Evolutionary conservation across 2,329 filamentous ascomycete genomes (phyloP), one percentile per base, ranked within the genome.

Genomic region (Cordyceps fumosorosea): DNA sequence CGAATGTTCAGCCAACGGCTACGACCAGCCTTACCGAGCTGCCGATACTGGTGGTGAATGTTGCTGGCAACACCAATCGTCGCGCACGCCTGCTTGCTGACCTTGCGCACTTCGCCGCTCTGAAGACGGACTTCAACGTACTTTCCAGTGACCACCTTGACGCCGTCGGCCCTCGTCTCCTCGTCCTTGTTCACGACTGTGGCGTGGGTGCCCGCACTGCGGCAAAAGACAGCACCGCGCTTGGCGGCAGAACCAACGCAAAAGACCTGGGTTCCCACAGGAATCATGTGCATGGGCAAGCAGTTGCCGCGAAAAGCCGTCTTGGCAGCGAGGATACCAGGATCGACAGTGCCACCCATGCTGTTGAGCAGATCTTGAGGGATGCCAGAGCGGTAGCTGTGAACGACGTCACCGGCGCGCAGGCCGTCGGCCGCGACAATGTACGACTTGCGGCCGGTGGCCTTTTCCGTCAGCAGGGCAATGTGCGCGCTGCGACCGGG

Each of bases 41-140:
- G 91, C 67, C 86, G 83, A 76, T 96, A 96, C 67, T 96, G 91
- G 75, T 92, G 89, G 74, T 96, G 89, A 53, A 89, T 85, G 76
- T 99, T 99, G 82, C 95, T 98, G 47, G 93, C 89, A 63, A 96
- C 86, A 40, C 95, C 95, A 71, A 99, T 89, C 3, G 96, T 99
- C 26, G 92, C 95, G 71, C 93, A 96, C 50, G 95, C 93, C 71
- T 98, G 89, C 74, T 90, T 92, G 79, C 89, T 90, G 64, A 98
- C 91, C 68, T 88, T 89, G 65, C 96, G 86, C 62, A 96, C 85
- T 75, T 99, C 95, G 56, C 95, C 95, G 74, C 93, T 98, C 75
- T 96, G 92, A 56, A 99, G 80, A 64, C 89, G 85, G 51, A 99
- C 86, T 53, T 87, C 90, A 63, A 98, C 90, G 71, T 90, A 91